These are phyloP conservation scores for Isoetes engelmannii DNA, from an alignment of 83 land plant species.

Conservation along the genomic window DNA sequence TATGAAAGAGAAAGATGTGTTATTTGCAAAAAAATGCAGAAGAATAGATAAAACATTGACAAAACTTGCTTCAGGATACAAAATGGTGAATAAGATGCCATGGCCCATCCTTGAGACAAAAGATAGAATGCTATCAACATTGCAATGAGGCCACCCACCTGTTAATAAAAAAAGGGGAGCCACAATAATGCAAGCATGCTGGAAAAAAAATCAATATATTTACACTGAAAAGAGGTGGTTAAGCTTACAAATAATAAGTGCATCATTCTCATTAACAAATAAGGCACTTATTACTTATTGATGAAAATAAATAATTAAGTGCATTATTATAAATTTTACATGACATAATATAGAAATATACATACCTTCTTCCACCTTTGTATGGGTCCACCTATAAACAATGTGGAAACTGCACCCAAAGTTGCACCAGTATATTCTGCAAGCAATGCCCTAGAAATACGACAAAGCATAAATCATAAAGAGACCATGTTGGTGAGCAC, in stretches of 20 bases:
- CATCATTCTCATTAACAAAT: not conserved
- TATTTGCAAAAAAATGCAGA: not conserved
- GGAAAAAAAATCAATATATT: not conserved
- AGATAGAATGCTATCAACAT: slow-evolving; percentile 78
- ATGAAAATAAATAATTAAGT: not conserved
- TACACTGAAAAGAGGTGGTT: not conserved
- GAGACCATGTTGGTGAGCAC: not conserved
- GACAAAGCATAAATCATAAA: not conserved
- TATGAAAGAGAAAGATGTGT: not conserved
- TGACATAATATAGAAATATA: not conserved
- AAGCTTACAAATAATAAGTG: not conserved
- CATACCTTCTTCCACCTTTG: slow-evolving; percentile 72
- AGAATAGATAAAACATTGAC: not conserved
- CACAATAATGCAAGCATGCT: not conserved
- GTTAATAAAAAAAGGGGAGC: not conserved
- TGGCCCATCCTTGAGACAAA: slow-evolving; percentile 88
- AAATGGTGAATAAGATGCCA: slow-evolving; percentile 55
- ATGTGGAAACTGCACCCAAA: slow-evolving; percentile 82
- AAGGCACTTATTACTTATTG: not conserved
- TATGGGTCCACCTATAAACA: slow-evolving; percentile 61
- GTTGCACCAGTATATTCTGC: slow-evolving; percentile 95
- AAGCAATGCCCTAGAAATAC: slow-evolving; percentile 53
- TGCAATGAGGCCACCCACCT: slow-evolving; percentile 87
- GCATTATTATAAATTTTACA: not conserved
- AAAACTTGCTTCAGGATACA: slow-evolving; percentile 41